Evolutionary conservation across 805 yeast species (phyloP), one percentile per base, ranked within the genome.

Genomic region (Ogataea naganishii): DNA sequence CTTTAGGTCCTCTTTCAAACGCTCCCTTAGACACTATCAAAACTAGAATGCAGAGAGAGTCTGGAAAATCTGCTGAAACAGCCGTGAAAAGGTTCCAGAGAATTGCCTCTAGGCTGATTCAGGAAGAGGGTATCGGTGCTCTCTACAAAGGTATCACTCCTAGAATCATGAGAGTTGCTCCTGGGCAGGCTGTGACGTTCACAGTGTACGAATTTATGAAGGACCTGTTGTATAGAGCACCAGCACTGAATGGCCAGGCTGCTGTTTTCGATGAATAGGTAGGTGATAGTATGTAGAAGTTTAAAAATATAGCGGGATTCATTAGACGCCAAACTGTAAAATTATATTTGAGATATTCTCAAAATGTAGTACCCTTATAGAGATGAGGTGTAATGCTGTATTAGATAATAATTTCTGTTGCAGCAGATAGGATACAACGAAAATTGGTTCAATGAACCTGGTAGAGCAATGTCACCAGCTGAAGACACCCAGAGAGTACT

Each of bases 181-280:
- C 98, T 15, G 98, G 98, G 38, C 98, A 89, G 63, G 96, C 97
- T 33, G 97, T 89, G 34, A 92, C 96, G 12, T 89, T 89, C 64
- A 92, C 97, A 6, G 95, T 92, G 25, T 89, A 89, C 59, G 98
- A 89, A 63, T 80, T 68, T 51, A 81, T 85, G 53, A 80, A 86
- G 58, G 72, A 67, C 14, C 62, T 66, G 29, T 68, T 88, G 53
- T 80, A 69, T 25, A 48, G 7, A 7, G 4, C 12, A 9, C 20
- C 10, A 9, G n/a, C 9, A 20, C 8, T 29, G 3, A 17, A 18
- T 23, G 26, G 26, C 18, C 46, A 46, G 24, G 53, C 44, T 26
- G 40, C 38, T 18, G 38, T 44, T 15, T 52, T 52, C 44, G 60
- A 55, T 20, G 61, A 56, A 34, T 54, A 37, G 38, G 5, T 27